Evolutionary conservation across 352 stramenopile genomes (phyloP).

Genomic region (Phytophthora kernoviae): DNA sequence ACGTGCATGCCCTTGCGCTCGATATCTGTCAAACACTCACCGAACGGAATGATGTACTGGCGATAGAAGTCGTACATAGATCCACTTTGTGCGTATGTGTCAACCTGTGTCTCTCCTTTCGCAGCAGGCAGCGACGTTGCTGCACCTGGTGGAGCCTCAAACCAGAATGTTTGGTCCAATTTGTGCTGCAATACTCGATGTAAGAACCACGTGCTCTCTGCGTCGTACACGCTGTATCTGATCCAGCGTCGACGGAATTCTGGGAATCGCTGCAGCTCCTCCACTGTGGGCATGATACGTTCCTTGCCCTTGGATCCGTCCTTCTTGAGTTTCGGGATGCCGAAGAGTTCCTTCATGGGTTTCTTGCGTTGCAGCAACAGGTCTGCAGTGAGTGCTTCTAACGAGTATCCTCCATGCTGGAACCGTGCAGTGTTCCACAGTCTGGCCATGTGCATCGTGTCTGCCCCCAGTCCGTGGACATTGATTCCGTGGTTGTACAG

Average conservation of each 20-base stretch:
- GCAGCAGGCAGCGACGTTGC: not conserved
- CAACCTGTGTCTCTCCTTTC: constrained; percentile 2
- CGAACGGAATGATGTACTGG: constrained; percentile 97
- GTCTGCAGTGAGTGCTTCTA: constrained; percentile 94
- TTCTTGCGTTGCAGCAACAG: constrained; percentile 90
- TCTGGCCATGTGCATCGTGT: constrained; percentile 99
- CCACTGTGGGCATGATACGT: constrained; percentile 70
- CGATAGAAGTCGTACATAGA: constrained; percentile 98
- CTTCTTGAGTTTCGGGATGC: constrained; percentile 94
- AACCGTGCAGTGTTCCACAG: constrained; percentile 87
- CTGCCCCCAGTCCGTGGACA: constrained; percentile 91
- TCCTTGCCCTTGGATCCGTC: constrained; percentile 93
- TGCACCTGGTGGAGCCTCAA: constrained; percentile 32
- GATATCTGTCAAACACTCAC: constrained; percentile 98
- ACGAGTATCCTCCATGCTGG: constrained; percentile 92
- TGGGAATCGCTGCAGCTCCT: constrained; percentile 85
- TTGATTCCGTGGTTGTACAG: constrained; percentile 97
- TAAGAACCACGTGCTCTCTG: constrained; percentile 96
- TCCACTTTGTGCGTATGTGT: constrained; percentile 27
- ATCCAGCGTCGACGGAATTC: constrained; percentile 95
- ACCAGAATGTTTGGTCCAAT: constrained; percentile 92
- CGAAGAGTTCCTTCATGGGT: constrained; percentile 98
- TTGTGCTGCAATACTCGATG: constrained; percentile 90
- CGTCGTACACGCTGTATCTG: constrained; percentile 97
- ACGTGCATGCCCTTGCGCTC: constrained; percentile 95